phyloP scores from a whole-genome alignment of 345 rosid genomes.

The Bretschneidera sinensis region DNA sequence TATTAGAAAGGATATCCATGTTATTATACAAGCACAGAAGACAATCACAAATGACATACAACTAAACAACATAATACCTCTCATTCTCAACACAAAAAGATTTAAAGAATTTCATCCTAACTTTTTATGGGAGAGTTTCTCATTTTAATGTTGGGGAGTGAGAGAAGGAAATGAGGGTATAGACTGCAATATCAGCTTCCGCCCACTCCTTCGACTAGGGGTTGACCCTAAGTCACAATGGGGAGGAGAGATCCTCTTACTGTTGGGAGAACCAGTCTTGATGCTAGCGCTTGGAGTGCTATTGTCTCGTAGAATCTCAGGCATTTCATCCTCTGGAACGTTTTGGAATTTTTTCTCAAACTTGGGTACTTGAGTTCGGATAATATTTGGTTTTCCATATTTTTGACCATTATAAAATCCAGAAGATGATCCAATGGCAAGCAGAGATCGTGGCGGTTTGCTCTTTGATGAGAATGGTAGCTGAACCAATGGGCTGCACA shows the following conservation, averaged over 20 bases:
- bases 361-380: conserved; percentile 30
- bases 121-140: conserved; percentile 12
- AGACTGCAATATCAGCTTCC: conserved; percentile 85
- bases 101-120: conserved; percentile 22
- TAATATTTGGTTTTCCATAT: conserved; percentile 38
- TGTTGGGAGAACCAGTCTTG: conserved; percentile 78
- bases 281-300: conserved; percentile 37
- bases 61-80: neutral
- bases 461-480: conserved; percentile 62
- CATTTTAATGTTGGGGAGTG: conserved; percentile 64
- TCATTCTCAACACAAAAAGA: conserved; percentile 7
- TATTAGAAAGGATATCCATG: neutral
- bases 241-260: conserved; percentile 96
- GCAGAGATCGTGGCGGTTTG: conserved; percentile 60
- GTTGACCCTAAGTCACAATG: conserved; percentile 51
- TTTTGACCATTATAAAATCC: conserved; percentile 25
- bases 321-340: conserved; percentile 51
- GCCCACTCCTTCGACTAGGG: conserved; percentile 61
- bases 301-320: conserved; percentile 52
- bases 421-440: conserved; percentile 42
- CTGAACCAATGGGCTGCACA: conserved; percentile 57
- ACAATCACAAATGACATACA: neutral
- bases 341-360: conserved; percentile 38
- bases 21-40: neutral
- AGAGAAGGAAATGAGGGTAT: conserved; percentile 97